These are phyloP conservation scores for Trypanosoma avium DNA, from an alignment of 208 protist species.

Conservation along the genomic window DNA sequence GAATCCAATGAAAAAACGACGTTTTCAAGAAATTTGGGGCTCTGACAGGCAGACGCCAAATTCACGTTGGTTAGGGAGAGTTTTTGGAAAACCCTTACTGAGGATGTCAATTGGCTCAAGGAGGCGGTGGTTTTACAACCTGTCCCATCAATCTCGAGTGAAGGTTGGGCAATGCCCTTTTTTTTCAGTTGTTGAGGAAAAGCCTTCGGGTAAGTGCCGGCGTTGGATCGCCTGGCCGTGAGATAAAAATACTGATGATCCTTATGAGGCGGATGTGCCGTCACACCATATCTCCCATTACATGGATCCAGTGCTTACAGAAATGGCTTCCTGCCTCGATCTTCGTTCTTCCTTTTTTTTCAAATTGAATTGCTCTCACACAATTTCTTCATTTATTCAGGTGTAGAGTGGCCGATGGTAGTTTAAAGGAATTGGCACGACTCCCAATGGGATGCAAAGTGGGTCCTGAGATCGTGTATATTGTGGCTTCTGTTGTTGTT, in stretches of 20 bases:
- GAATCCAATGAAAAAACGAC: too few species aligned
- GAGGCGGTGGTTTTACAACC: too few species aligned
- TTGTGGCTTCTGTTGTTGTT: constrained; percentile 19
- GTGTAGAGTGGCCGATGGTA: neutral
- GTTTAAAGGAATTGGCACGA: constrained; percentile 19
- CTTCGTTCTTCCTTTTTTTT: constrained; percentile 4
- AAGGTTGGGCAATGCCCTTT: too few species aligned
- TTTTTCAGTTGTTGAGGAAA: too few species aligned
- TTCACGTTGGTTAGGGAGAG: too few species aligned
- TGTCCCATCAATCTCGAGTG: too few species aligned
- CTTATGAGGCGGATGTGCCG: constrained; percentile 1
- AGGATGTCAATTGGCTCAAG: too few species aligned
- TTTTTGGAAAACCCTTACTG: too few species aligned
- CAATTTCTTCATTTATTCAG: neutral
- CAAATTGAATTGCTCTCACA: neutral
- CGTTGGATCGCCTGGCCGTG: neutral
- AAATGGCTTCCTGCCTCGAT: neutral
- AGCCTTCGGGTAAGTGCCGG: neutral
- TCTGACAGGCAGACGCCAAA: too few species aligned
- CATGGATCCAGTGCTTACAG: neutral
- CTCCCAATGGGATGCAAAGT: constrained; percentile 28
- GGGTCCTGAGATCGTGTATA: constrained; percentile 31
- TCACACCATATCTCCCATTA: neutral
- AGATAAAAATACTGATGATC: neutral
- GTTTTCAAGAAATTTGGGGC: too few species aligned